Percentiles rank a stretch among this genome's conserved stretches.
Evolutionary conservation across 2,329 filamentous ascomycete genomes (phyloP).

Genomic region (Ophiostoma novo-ulmi): DNA sequence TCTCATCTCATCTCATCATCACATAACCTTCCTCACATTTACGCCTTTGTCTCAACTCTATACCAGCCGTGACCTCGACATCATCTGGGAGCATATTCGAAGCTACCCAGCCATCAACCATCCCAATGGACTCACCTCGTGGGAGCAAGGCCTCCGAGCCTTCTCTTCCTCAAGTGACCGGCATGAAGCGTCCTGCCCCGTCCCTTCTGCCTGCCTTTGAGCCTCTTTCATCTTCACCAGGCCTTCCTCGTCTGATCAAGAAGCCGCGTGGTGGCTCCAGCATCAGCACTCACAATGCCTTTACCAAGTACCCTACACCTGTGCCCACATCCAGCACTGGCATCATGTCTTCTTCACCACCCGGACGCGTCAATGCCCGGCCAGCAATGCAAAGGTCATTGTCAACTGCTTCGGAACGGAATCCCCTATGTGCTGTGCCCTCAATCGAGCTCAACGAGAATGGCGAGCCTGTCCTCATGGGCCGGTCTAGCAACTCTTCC

Average conservation of each 20-base stretch:
- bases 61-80: neutral
- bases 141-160: slow-evolving; percentile 34
- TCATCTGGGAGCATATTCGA: neutral
- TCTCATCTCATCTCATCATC: neutral
- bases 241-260: slow-evolving; percentile 63
- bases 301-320: slow-evolving; percentile 81
- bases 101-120: neutral
- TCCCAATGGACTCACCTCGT: slow-evolving; percentile 41
- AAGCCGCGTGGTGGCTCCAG: slow-evolving; percentile 31
- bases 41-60: neutral
- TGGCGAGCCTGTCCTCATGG: slow-evolving; percentile 79
- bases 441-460: slow-evolving; percentile 73
- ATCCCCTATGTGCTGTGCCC: slow-evolving; percentile 78
- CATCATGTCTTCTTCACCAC: slow-evolving; percentile 82
- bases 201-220: slow-evolving; percentile 74
- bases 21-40: neutral
- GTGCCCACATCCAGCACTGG: slow-evolving; percentile 90
- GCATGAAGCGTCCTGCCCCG: slow-evolving; percentile 58
- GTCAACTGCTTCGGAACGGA: slow-evolving; percentile 67
- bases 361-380: slow-evolving; percentile 39
- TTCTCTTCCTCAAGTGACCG: slow-evolving; percentile 37
- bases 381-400: slow-evolving; percentile 55
- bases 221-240: slow-evolving; percentile 70
- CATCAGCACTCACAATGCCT: slow-evolving; percentile 38
- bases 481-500: slow-evolving; percentile 90